Conservation (phyloP, 164 flowering plant genomes). For the Magnolia kwangsiensis region DNA sequence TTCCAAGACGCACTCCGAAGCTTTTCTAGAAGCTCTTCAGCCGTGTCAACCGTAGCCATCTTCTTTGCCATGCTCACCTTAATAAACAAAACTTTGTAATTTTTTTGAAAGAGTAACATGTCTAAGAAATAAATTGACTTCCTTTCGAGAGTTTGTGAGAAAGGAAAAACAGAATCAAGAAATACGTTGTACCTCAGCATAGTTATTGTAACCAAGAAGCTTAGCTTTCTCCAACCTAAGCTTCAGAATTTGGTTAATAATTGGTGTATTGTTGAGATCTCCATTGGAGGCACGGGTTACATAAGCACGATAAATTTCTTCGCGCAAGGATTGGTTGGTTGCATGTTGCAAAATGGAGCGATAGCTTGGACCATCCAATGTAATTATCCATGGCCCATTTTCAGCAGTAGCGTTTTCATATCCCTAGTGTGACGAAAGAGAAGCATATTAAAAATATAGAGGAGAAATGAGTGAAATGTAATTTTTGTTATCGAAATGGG, state of each 20-base stretch:
- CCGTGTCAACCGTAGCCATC: constrained; percentile 93
- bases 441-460: background rate
- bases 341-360: constrained; percentile 94
- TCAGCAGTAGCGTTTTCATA: constrained; percentile 91
- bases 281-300: constrained; percentile 82
- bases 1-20: constrained; percentile 89
- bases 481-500: background rate
- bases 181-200: constrained; percentile 73
- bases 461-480: background rate
- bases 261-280: constrained; percentile 78
- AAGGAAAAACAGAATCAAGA: background rate
- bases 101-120: background rate
- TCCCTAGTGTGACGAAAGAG: constrained; percentile 41
- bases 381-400: constrained; percentile 93
- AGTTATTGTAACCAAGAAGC: constrained; percentile 82
- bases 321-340: constrained; percentile 68
- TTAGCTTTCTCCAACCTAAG: constrained; percentile 92
- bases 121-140: too few species aligned
- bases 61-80: constrained; percentile 98
- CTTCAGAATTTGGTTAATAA: constrained; percentile 78
- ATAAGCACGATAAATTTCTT: constrained; percentile 88
- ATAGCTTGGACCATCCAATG: constrained; percentile 90
- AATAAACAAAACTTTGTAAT: constrained; percentile 8
- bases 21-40: constrained; percentile 83
- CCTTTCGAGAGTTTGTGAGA: background rate